Base-by-base conservation (phyloP, 2,329 filamentous ascomycete genomes). In the Hymenotorrendiella dingleyae region DNA sequence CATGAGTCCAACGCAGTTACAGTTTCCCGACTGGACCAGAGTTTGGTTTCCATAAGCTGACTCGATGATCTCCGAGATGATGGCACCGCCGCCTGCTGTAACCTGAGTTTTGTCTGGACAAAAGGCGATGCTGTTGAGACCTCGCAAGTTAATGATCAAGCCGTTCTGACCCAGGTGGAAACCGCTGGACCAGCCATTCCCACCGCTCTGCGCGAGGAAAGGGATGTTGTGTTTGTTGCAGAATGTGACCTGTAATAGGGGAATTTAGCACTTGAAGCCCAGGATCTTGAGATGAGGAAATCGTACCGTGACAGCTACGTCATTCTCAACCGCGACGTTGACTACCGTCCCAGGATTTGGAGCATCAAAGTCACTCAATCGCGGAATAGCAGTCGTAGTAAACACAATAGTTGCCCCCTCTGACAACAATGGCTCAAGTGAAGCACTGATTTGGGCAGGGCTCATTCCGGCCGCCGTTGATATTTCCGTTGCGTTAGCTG, bases 161-260 rank as follows among this genome's bases (percentile, higher is more conserved):
- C 21, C 38, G 12, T 27, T 26, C n/a, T 34, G 19, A 12, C 22
- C 16, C 10, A 51, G 23, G 5, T 24, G 17, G 19, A 40, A 40
- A 7, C 36, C 36, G 9, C 10, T 24, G 6, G 19, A 16, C 30
- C 40, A 45, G 6, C 36, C 48, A 12, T 48, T 30, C 11, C 32
- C 40, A 21, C 48, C 45, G n/a, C 14, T 27, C 12, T 46, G 42
- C 3, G 48, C 48, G 11, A 45, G 27, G 16, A 48, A 45, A 7
- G 36, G 19, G n/a, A 50, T 45, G 16, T 34, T 33, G 29, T 33
- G 11, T 12, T 12, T 20, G 23, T 12, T 29, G 10, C 38, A 40
- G 28, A 17, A 46, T 46, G 42, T 38, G 8, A 46, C 29, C 44
- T 46, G 8, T 29, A n/a, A 3, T 2, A 9, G 5, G 30, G 22